Evolutionary conservation across 805 yeast genomes (phyloP), one percentile per base, ranked within the genome.

Genomic region (Candida stauntonica): DNA sequence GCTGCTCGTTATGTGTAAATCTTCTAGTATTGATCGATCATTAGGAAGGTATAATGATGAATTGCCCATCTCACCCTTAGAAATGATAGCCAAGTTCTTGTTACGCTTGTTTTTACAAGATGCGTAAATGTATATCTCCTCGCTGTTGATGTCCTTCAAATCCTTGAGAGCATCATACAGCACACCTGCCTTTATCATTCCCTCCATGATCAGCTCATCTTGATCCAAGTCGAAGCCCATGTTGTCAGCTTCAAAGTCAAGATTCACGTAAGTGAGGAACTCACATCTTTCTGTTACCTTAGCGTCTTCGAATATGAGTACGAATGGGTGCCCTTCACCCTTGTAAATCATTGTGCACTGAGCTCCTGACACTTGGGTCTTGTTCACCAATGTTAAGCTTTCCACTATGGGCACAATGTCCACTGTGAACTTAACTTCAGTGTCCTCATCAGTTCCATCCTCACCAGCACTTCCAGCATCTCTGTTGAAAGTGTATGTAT

Each of bases 31-130:
- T 3, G 77, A 64, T 48, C 72, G 69, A 33, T 75, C 83, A 43
- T 70, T 72, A 0, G 95, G 95, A 33, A 81, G 69, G 8, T 72
- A 68, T 16, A 86, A 64, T 51, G 81, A 79, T 28, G 86, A 78
- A 36, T 70, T 66, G 0, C 95, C 95, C 32, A 85, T 68, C n/a
- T 79, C 83, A 9, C 91, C 85, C 28, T 69, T 71, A 0, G 93
- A 81, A 5, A 83, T 72, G 37, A 87, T 52, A 4, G 69, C 68
- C 3, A 62, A 52, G 21, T 53, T 55, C 20, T 57, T 57, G 14
- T 44, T 42, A 15, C 38, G 47, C 17, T 50, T 40, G 17, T 45
- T 52, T 7, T 46, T 48, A 6, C 62, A 55, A 12, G 66, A 61
- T 7, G 70, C 72, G 49, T 69, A 73, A 1, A 75, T 35, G 32